Evolutionary conservation across 1,284 basidiomycete genomes (phyloP).

Genomic region (Chalciporus sp.): DNA sequence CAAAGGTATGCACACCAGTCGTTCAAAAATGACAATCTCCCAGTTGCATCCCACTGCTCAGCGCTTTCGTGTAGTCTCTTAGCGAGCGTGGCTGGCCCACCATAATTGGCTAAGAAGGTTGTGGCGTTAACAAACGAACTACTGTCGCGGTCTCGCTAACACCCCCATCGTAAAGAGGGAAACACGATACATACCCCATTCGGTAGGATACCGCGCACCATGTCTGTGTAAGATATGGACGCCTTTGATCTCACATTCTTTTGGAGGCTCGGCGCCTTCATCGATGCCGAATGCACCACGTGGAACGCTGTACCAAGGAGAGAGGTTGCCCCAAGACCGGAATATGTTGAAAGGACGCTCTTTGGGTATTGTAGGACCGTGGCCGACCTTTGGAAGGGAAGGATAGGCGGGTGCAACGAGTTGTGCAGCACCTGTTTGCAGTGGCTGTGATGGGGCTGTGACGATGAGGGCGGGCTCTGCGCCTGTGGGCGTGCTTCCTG

Average conservation of each 20-base stretch:
- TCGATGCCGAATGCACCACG: conserved; percentile 71
- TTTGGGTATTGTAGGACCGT: conserved; percentile 14
- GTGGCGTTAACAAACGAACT: not conserved
- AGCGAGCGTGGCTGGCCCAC: conserved; percentile 69
- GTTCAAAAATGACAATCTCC: conserved; percentile 73
- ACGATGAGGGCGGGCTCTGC: conserved; percentile 77
- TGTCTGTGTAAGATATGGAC: conserved; percentile 80
- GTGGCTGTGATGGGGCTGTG: conserved; percentile 77
- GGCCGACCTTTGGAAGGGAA: conserved; percentile 14
- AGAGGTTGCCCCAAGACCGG: conserved; percentile 81
- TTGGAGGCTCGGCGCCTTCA: conserved; percentile 69
- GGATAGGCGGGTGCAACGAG: conserved; percentile 51
- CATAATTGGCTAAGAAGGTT: conserved; percentile 52
- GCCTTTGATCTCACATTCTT: conserved; percentile 69
- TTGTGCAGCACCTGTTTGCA: conserved; percentile 70
- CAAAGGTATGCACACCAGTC: conserved; percentile 53
- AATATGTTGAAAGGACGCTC: conserved; percentile 59
- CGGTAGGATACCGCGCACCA: conserved; percentile 80
- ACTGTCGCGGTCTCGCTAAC: not conserved
- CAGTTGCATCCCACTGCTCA: conserved; percentile 61
- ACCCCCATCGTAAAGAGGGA: not conserved
- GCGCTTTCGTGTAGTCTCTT: conserved; percentile 55
- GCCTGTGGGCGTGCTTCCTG: conserved; percentile 83
- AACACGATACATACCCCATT: conserved; percentile 52
- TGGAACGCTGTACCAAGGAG: conserved; percentile 83